A percentile compares a stretch with the other conserved stretches of the same genome.
Conservation (phyloP, 2,329 filamentous ascomycete genomes). For the Pseudogymnoascus sp. region DNA sequence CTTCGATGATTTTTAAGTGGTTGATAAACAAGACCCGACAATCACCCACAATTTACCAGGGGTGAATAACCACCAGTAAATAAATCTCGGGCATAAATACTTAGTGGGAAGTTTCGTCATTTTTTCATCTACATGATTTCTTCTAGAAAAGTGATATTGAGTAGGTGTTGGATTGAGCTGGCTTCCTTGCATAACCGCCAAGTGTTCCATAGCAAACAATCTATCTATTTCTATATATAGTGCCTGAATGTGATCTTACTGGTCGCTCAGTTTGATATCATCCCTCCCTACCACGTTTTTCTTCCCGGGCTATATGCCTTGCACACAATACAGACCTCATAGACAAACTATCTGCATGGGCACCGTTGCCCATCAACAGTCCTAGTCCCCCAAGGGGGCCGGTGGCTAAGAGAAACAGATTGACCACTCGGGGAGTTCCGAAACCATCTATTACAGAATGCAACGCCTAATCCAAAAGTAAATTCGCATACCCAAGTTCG, state of each 20-base stretch:
- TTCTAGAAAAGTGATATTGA: not conserved
- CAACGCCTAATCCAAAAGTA: constrained; percentile 4
- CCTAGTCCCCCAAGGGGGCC: not conserved
- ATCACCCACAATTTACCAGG: not conserved
- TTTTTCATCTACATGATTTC: not conserved
- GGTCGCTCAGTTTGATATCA: not conserved
- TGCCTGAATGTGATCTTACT: constrained; percentile 1
- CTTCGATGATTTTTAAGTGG: not conserved
- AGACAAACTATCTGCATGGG: not conserved
- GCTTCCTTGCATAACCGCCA: constrained; percentile 5
- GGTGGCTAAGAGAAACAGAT: not conserved
- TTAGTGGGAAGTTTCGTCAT: not conserved
- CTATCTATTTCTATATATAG: constrained; percentile 9
- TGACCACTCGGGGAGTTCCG: not conserved
- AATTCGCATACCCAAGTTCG: not conserved
- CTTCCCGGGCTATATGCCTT: not conserved
- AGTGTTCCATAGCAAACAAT: constrained; percentile 2
- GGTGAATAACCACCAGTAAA: not conserved
- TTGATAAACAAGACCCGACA: not conserved
- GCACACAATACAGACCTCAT: constrained; percentile 4
- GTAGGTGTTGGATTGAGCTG: constrained; percentile 4
- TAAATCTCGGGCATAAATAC: not conserved
- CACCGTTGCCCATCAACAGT: not conserved
- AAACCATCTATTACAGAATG: constrained; percentile 4
- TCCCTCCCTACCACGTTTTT: constrained; percentile 1